Base-by-base conservation (phyloP, 306 rosid genomes). In the Acacia acuminata region DNA sequence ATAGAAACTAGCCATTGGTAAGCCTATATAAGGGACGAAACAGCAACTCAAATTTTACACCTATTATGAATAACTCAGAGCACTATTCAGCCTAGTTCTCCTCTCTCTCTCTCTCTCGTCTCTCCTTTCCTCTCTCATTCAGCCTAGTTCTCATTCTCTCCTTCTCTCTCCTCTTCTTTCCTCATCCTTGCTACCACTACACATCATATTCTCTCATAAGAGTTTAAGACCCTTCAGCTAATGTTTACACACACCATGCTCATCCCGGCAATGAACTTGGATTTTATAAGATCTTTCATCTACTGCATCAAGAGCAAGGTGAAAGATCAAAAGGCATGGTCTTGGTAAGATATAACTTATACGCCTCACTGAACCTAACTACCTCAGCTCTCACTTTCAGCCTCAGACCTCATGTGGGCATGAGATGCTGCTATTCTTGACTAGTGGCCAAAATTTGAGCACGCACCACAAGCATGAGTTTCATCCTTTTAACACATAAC, bases 251-350 rank as follows among this genome's bases (percentile, higher is more conserved):
- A 80, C 40, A 38, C 40, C 47, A 61, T 50, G 47, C 42, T 70
- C 47, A 65, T 7, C 44, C 66, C 4, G 4, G 45, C 51, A 70
- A 4, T 4, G 9, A 67, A 79, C 81, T 66, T 78, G 61, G 81
- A 79, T 56, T 64, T n/a, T 60, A 25, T 32, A 69, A 69, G 76
- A 44, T 75, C 69, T 75, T 8, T 36, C 45, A 68, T 45, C 36
- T 67, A 55, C 72, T 44, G 3, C 70, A 76, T 60, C 77, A 75
- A 79, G 80, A 71, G 58, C 48, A 64, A 72, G 44, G n/a, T 22
- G 24, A 32, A 27, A 77, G 68, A 78, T 50, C 42, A 58, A 64
- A 40, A 42, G 27, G 15, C 3, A 30, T 17, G n/a, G 44, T 64
- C 73, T 60, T 19, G 65, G 34, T 8, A 20, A 32, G 58, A 43